phyloP scores from a whole-genome alignment of 2,329 filamentous ascomycete species.

The Epichloe gansuensis region DNA sequence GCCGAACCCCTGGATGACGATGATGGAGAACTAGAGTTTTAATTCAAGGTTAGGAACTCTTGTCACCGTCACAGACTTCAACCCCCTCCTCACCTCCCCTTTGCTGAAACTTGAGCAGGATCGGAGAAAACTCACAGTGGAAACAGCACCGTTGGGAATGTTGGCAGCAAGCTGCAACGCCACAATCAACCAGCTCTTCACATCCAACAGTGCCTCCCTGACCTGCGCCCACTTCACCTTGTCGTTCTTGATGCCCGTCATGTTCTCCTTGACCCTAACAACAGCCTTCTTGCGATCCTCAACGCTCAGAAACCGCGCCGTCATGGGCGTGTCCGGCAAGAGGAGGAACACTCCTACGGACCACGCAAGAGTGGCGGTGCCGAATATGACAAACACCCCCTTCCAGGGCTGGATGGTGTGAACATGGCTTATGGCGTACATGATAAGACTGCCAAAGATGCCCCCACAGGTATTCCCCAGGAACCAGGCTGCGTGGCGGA shows the following conservation, averaged over 20 bases:
- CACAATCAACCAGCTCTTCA: constrained; percentile 16
- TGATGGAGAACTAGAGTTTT: constrained; percentile 12
- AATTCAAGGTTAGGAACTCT: background rate
- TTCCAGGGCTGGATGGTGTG: constrained; percentile 9
- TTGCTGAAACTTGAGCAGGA: background rate
- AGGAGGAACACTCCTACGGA: constrained; percentile 10
- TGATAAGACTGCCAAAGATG: constrained; percentile 16
- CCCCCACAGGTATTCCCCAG: constrained; percentile 19
- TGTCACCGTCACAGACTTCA: background rate
- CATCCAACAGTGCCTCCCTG: constrained; percentile 13
- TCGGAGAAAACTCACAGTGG: constrained; percentile 10
- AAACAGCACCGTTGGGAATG: constrained; percentile 19
- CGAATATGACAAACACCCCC: constrained; percentile 19
- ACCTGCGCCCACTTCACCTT: constrained; percentile 13
- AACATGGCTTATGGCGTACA: constrained; percentile 20
- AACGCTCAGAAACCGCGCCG: constrained; percentile 15
- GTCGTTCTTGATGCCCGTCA: constrained; percentile 22
- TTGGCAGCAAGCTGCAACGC: constrained; percentile 13
- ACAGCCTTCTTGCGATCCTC: constrained; percentile 18
- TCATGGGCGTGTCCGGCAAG: constrained; percentile 13
- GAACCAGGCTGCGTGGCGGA: constrained; percentile 21
- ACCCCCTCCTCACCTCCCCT: too few relatives aligned
- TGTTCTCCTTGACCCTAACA: constrained; percentile 19
- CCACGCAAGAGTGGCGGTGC: constrained; percentile 12
- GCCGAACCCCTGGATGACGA: constrained; percentile 14